These are phyloP conservation scores for Phaseolus coccineus DNA, from an alignment of 331 rosid species.

Conservation along the genomic window DNA sequence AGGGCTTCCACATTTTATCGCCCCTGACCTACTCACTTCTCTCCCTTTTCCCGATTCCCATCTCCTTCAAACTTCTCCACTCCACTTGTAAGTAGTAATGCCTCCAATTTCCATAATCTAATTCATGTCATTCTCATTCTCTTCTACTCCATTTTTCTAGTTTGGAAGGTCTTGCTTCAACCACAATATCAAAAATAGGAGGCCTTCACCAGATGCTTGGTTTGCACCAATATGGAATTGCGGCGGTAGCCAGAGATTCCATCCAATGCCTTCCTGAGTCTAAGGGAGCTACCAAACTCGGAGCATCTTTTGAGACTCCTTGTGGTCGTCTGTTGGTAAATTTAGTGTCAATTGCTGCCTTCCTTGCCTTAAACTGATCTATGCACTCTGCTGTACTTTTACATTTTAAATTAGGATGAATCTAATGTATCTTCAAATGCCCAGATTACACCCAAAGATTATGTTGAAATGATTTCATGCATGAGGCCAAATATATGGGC, in stretches of 20 bases:
- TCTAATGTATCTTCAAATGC: constrained; percentile 39
- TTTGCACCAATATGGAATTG: constrained; percentile 68
- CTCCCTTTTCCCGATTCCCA: constrained; percentile 95
- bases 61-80: constrained; percentile 82
- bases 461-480: constrained; percentile 73
- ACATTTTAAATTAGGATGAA: constrained; percentile 14
- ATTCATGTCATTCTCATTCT: background rate
- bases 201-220: constrained; percentile 78
- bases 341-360: constrained; percentile 34
- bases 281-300: constrained; percentile 63
- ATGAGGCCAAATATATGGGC: constrained; percentile 87
- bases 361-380: constrained; percentile 12
- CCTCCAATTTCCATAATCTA: background rate
- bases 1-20: constrained; percentile 76
- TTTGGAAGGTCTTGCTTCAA: constrained; percentile 78
- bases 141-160: constrained; percentile 43
- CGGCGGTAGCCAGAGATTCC: constrained; percentile 78
- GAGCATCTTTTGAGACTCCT: constrained; percentile 91
- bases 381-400: background rate
- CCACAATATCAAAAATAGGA: constrained; percentile 71
- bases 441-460: constrained; percentile 84
- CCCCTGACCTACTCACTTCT: constrained; percentile 87
- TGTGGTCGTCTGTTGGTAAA: constrained; percentile 86
- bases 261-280: constrained; percentile 76
- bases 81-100: constrained; percentile 86